Conservation (phyloP, 208 protist species). For the Crithidia acanthocephali region DNA sequence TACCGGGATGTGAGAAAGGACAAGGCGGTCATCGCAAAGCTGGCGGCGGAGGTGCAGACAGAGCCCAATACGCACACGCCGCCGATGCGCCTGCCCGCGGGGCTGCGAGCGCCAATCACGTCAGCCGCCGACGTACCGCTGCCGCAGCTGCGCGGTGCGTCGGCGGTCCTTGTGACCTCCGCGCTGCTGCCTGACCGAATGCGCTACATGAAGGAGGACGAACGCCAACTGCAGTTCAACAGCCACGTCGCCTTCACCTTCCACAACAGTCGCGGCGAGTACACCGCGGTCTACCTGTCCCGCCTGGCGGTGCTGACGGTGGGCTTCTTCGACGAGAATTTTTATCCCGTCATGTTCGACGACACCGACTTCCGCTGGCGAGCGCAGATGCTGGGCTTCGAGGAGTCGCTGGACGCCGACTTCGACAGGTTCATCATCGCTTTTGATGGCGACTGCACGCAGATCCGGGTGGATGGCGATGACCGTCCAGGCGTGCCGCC, state of each 20-base stretch:
- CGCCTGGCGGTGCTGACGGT: constrained; percentile 47
- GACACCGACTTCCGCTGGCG: constrained; percentile 50
- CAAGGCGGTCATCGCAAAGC: constrained; percentile 16
- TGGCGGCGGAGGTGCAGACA: constrained; percentile 39
- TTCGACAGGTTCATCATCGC: constrained; percentile 24
- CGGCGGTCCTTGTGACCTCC: constrained; percentile 36
- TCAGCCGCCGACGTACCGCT: constrained; percentile 6
- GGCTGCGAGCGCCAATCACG: constrained; percentile 26
- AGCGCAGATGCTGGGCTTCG: constrained; percentile 40
- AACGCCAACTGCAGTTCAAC: constrained; percentile 4
- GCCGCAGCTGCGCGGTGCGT: constrained; percentile 23
- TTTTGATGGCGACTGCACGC: constrained; percentile 31
- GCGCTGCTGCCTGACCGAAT: constrained; percentile 53
- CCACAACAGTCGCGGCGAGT: constrained; percentile 20
- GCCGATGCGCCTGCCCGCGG: constrained; percentile 25
- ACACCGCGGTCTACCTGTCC: constrained; percentile 36
- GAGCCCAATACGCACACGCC: constrained; percentile 38
- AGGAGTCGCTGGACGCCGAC: not conserved
- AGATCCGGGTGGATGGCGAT: not conserved
- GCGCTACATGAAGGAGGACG: constrained; percentile 30
- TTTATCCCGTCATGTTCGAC: constrained; percentile 51
- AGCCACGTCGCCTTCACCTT: constrained; percentile 29
- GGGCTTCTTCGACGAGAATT: constrained; percentile 68
- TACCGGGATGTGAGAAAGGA: constrained; percentile 31
- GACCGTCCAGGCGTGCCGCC: not conserved